Percentiles rank a stretch among this genome's conserved stretches.
Evolutionary conservation across 208 protist species (phyloP).

Genomic region (Balamuthia mandrillaris): DNA sequence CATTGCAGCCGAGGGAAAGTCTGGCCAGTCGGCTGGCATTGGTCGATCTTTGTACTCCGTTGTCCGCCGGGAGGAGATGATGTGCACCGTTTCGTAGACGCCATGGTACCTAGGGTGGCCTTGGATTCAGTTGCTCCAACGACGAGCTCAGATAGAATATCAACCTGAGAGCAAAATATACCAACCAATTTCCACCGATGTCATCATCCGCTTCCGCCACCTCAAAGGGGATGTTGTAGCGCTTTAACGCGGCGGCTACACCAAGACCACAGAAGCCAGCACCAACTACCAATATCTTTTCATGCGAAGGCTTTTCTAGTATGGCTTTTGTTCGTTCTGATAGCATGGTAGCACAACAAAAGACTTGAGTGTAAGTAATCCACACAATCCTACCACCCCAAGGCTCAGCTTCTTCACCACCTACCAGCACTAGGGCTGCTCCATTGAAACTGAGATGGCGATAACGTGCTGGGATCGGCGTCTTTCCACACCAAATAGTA

Average conservation of each 20-base stretch:
- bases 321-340: background rate
- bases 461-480: background rate
- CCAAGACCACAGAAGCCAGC: background rate
- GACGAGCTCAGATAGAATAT: too few species aligned
- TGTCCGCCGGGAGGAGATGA: constrained; percentile 19
- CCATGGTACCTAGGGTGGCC: too few species aligned
- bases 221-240: background rate
- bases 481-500: constrained; percentile 30
- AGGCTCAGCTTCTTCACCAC: too few species aligned
- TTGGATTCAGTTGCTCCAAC: too few species aligned
- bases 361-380: background rate
- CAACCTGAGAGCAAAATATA: too few species aligned
- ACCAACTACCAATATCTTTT: background rate
- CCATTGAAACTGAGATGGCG: background rate
- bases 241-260: background rate
- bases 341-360: background rate
- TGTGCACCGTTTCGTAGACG: constrained; percentile 44
- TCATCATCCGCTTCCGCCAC: background rate
- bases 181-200: constrained; percentile 25
- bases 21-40: constrained; percentile 29
- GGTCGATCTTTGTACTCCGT: constrained; percentile 41
- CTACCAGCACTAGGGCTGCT: too few species aligned
- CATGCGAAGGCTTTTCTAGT: background rate
- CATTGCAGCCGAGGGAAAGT: constrained; percentile 21
- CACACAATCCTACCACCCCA: too few species aligned